Evolutionary conservation across 106 monocot genomes (phyloP).

Genomic region (Platanthera zijinensis): DNA sequence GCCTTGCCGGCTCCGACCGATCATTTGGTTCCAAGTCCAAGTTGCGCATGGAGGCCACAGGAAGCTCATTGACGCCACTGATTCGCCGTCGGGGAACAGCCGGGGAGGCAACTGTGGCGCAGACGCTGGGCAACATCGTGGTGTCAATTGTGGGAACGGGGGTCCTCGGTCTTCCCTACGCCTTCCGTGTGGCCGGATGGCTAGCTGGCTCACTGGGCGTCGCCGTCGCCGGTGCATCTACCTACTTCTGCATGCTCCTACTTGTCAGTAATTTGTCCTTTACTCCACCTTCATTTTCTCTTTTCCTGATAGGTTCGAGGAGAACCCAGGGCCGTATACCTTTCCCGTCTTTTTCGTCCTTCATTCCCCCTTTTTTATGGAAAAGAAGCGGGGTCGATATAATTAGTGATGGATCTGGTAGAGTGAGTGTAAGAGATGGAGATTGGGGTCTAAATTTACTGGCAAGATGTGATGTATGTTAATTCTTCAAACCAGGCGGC

Average conservation of each 20-base stretch:
- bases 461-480: neutral
- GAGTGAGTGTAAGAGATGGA: neutral
- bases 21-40: too few species aligned
- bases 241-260: constrained; percentile 67
- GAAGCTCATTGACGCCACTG: neutral
- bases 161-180: constrained; percentile 61
- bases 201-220: constrained; percentile 50
- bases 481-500: too few species aligned
- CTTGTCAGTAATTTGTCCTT: constrained; percentile 25
- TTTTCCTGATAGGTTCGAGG: neutral
- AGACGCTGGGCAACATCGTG: constrained; percentile 60
- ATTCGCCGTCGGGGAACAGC: neutral
- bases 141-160: constrained; percentile 66
- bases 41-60: neutral
- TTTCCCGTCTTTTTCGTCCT: neutral
- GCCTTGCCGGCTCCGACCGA: too few species aligned
- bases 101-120: constrained; percentile 40
- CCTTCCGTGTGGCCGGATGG: constrained; percentile 63
- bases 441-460: neutral
- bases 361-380: neutral
- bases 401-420: neutral
- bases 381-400: neutral
- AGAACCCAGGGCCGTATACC: neutral
- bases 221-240: constrained; percentile 33
- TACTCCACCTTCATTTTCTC: neutral